Conservation (phyloP, 164 flowering plant genomes). For the Cinnamomum micranthum region DNA sequence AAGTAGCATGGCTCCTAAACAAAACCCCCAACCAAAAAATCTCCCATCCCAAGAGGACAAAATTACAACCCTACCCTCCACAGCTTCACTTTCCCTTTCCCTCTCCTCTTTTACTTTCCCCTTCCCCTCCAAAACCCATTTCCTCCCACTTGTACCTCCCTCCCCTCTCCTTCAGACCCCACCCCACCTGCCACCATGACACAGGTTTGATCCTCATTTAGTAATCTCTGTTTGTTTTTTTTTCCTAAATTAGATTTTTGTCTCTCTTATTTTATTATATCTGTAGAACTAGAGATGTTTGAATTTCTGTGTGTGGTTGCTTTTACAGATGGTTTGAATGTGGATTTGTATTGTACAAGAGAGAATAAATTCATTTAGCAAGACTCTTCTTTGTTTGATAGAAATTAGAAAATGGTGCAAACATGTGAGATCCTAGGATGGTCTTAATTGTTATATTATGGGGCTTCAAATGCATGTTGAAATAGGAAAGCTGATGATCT, state of each 20-base stretch:
- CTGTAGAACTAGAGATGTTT: background rate
- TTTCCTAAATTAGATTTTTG: background rate
- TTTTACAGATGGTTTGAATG: background rate
- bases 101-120: slow-evolving; percentile 37
- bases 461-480: background rate
- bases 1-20: no score
- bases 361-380: no score
- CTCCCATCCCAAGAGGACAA: slow-evolving; percentile 18
- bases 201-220: slow-evolving; percentile 42
- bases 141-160: slow-evolving; percentile 8
- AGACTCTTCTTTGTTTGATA: no score
- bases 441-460: background rate
- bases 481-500: background rate
- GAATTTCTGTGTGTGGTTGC: background rate
- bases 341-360: background rate
- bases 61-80: slow-evolving; percentile 18
- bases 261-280: background rate
- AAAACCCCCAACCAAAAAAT: slow-evolving; percentile 26
- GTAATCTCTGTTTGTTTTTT: background rate
- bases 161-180: slow-evolving; percentile 28
- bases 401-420: no score
- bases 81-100: slow-evolving; percentile 60
- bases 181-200: slow-evolving; percentile 46
- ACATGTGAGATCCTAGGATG: background rate
- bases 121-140: slow-evolving; percentile 16